Evolutionary conservation across 768 basidiomycete genomes (phyloP), one percentile per base, ranked within the genome.

Genomic region (Xerocomellus intermedius): DNA sequence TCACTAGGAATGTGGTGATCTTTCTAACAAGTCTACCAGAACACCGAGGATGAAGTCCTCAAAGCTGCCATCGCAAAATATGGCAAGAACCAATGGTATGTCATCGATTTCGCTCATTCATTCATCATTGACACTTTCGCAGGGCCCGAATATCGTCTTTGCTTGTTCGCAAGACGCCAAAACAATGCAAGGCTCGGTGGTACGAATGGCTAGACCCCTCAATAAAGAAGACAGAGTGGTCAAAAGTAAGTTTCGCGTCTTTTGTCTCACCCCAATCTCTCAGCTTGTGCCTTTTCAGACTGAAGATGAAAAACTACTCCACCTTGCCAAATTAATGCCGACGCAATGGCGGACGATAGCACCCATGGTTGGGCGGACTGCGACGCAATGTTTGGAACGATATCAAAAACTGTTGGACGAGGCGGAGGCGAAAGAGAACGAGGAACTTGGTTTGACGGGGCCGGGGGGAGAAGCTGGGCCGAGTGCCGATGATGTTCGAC

Each of bases 171-270:
- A 99, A 99, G 74, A 99, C 97, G 2, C 95, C 97, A 12, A 99
- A 99, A 70, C 97, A 99, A 77, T 99, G 97, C 79, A 99, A 99
- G 73, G 93, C 93, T 2, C 89, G 94, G 38, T 98, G 96, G 96
- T 98, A 96, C 68, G 96, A 98, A 75, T 98, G 97, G 97, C 77
- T 98, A 46, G 97, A 99, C 75, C 97, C 97, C 7, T 95, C 94
- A 48, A 99, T 98, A 74, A 98, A 98, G 75, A 99, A 99, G 79
- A 98, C 96, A 17, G 97, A 98, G 72, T 99, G 97, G 97, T 97
- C 95, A 43, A 98, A 98, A 77, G 94, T 87, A 56, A 44, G 80
- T 16, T 12, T 16, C 19, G 16, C 19, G 35, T 16, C 19, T 14
- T 8, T 38, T 12, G 17, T 4, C 17, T 26, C 0, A 33, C 44